phyloP scores from a whole-genome alignment of 371 early-diverging fungal genomes.

The Dichotomocladium elegans region DNA sequence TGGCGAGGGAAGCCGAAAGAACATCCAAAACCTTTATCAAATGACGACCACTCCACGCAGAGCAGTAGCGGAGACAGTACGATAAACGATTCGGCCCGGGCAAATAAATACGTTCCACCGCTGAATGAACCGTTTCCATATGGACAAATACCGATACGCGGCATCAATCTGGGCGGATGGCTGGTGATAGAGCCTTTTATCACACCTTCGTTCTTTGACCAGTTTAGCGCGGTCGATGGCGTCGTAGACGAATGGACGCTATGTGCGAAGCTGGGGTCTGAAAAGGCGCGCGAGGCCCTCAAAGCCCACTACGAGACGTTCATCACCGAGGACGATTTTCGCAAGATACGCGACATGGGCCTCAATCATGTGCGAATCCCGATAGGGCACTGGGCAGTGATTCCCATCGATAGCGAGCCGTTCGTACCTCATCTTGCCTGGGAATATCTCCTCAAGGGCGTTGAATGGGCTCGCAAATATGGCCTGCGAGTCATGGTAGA shows the following conservation, averaged over 20 bases:
- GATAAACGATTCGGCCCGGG: slow-evolving; percentile 26
- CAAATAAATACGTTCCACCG: slow-evolving; percentile 40
- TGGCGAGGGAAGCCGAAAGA: too few species aligned
- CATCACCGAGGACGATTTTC: slow-evolving; percentile 69
- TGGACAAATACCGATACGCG: slow-evolving; percentile 54
- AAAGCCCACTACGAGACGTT: slow-evolving; percentile 61
- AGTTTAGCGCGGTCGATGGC: slow-evolving; percentile 24
- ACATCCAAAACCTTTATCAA: too few species aligned
- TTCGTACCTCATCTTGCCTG: slow-evolving; percentile 55
- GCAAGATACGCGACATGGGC: slow-evolving; percentile 52
- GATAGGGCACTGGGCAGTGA: slow-evolving; percentile 71
- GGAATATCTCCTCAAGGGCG: slow-evolving; percentile 53
- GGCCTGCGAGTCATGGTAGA: slow-evolving; percentile 71
- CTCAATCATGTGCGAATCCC: slow-evolving; percentile 77
- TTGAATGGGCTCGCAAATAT: slow-evolving; percentile 68
- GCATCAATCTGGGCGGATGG: slow-evolving; percentile 74
- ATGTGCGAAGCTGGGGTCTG: slow-evolving; percentile 53
- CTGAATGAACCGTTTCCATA: slow-evolving; percentile 51
- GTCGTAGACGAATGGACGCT: slow-evolving; percentile 66
- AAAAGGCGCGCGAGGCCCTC: slow-evolving; percentile 45
- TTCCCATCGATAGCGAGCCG: slow-evolving; percentile 36
- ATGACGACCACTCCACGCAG: too few species aligned
- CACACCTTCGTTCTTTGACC: slow-evolving; percentile 66
- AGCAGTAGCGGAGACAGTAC: too few species aligned
- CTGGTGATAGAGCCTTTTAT: slow-evolving; percentile 74